phyloP scores from a whole-genome alignment of 768 basidiomycete species.

The Russula compacta region DNA sequence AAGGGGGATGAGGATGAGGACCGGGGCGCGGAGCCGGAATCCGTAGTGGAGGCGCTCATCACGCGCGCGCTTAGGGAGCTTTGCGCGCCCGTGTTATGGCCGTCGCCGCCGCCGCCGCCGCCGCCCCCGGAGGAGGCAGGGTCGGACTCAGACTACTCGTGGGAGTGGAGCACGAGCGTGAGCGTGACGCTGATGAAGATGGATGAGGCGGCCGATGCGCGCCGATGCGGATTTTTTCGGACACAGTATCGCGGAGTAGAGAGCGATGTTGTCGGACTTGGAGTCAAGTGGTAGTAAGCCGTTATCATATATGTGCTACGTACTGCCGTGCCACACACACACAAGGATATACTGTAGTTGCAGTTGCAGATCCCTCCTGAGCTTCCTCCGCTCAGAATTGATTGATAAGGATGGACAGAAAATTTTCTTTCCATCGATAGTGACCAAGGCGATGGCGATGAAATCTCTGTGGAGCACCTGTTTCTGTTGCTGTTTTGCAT shows the following conservation, averaged over 20 bases:
- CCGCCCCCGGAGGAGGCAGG: not conserved
- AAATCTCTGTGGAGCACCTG: not conserved
- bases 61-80: conserved; percentile 34
- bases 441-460: not conserved
- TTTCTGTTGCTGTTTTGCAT: no score
- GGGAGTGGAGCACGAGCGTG: conserved; percentile 26
- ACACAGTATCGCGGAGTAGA: conserved; percentile 82
- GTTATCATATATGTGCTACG: not conserved
- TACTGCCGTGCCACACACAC: not conserved
- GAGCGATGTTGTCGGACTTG: conserved; percentile 62
- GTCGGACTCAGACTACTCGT: not conserved
- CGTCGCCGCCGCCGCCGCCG: not conserved
- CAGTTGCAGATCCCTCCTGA: not conserved
- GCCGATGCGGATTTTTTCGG: conserved; percentile 47
- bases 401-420: not conserved
- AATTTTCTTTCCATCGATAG: conserved; percentile 3
- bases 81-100: conserved; percentile 25
- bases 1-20: not conserved
- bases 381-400: not conserved
- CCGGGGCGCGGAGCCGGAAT: not conserved
- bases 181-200: conserved; percentile 19
- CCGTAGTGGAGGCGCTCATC: conserved; percentile 32
- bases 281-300: conserved; percentile 19
- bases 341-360: not conserved
- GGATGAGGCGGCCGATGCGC: conserved; percentile 36